phyloP scores from a whole-genome alignment of 495 filamentous ascomycete genomes.

The Oleoguttula mirabilis region DNA sequence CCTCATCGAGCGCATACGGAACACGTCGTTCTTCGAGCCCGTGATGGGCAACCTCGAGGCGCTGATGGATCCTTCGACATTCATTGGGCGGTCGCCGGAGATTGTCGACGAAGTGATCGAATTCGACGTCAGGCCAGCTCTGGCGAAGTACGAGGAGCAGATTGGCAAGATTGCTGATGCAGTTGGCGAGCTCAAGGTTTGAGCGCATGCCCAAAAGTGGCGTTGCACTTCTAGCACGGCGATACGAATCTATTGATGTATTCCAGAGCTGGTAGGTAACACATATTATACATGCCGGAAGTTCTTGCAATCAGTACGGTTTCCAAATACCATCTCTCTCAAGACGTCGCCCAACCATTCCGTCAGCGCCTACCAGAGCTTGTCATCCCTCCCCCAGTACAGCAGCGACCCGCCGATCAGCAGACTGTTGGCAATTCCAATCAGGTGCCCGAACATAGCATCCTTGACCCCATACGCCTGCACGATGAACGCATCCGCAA shows the following conservation, averaged over 20 bases:
- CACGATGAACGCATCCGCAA: conserved; percentile 14
- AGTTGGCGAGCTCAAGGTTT: not conserved
- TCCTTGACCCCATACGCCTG: conserved; percentile 9
- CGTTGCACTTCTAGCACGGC: too few relatives aligned
- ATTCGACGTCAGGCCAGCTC: conserved; percentile 17
- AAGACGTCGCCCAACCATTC: not conserved
- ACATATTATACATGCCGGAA: too few relatives aligned
- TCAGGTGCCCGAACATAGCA: conserved; percentile 7
- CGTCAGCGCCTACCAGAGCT: conserved; percentile 2
- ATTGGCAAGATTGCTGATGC: conserved; percentile 10
- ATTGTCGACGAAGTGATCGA: conserved; percentile 46
- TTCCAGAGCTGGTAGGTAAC: too few relatives aligned
- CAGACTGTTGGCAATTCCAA: conserved; percentile 11
- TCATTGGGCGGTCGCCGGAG: conserved; percentile 52
- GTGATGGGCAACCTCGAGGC: conserved; percentile 62
- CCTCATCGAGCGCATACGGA: conserved; percentile 67
- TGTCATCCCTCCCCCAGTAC: conserved; percentile 11
- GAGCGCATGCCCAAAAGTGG: too few relatives aligned
- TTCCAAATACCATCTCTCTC: too few relatives aligned
- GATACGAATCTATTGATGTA: too few relatives aligned
- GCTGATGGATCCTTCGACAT: conserved; percentile 59
- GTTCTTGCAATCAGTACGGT: too few relatives aligned
- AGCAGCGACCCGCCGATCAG: conserved; percentile 10
- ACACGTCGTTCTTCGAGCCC: conserved; percentile 66
- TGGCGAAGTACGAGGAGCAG: conserved; percentile 13